A percentile compares a stretch with the other conserved stretches of the same genome.
These are phyloP conservation scores for Yarrowia sp. DNA, from an alignment of 805 yeast genomes.

Conservation along the genomic window DNA sequence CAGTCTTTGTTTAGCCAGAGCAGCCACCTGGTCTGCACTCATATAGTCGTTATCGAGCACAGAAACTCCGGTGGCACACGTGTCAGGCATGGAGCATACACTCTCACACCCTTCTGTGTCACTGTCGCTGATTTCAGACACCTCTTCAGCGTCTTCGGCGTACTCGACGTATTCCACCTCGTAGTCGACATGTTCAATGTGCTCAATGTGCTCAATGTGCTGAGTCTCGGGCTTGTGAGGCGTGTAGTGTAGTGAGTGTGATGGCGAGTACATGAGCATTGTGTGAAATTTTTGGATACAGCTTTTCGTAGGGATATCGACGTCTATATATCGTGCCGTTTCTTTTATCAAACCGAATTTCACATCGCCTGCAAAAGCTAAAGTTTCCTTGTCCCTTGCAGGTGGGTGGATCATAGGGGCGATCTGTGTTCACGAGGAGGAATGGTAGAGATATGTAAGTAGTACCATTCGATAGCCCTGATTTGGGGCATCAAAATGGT, in stretches of 20 bases:
- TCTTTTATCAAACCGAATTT: slow-evolving; percentile 5
- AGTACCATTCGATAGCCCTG: too few relatives aligned
- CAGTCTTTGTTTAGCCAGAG: background rate
- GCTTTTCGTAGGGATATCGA: background rate
- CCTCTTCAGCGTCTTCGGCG: slow-evolving; percentile 6
- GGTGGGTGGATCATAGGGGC: background rate
- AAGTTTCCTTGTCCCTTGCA: slow-evolving; percentile 18
- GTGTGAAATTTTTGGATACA: background rate
- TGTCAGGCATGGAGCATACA: background rate
- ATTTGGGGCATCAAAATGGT: too few relatives aligned
- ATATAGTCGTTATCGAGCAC: background rate
- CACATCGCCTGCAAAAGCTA: slow-evolving; percentile 12
- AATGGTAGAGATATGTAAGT: too few relatives aligned
- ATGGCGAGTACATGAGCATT: background rate
- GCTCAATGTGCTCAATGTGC: background rate
- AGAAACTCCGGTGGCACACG: background rate
- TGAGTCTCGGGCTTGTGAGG: background rate
- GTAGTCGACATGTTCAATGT: background rate
- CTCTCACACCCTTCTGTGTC: background rate
- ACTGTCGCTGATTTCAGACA: background rate
- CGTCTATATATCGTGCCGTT: background rate
- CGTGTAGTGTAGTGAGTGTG: background rate
- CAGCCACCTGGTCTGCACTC: background rate
- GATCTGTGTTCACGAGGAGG: too few relatives aligned
- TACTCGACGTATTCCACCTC: slow-evolving; percentile 14